Conservation (phyloP, 2,329 filamentous ascomycete genomes). For the Shiraia bambusicola region DNA sequence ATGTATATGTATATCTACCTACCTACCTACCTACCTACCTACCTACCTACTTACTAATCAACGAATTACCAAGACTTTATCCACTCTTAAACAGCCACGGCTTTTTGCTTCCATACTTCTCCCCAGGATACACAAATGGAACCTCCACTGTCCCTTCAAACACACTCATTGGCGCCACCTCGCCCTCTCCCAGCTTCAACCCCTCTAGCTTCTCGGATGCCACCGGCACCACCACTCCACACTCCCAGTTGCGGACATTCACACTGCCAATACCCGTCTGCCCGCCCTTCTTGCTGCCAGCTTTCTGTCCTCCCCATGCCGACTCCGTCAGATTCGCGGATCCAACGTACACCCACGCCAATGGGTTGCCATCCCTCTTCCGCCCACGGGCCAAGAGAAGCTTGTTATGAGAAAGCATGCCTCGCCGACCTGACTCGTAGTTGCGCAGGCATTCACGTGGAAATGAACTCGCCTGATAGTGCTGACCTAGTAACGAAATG, state of each 20-base stretch:
- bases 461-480: conserved; percentile 71
- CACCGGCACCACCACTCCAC: conserved; percentile 76
- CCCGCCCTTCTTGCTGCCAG: conserved; percentile 66
- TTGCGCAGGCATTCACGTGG: conserved; percentile 73
- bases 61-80: conserved; percentile 4
- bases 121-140: conserved; percentile 64
- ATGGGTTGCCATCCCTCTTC: conserved; percentile 34
- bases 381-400: conserved; percentile 48
- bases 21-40: too few species aligned
- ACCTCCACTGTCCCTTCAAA: conserved; percentile 62
- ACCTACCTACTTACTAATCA: too few species aligned
- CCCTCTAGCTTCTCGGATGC: conserved; percentile 17
- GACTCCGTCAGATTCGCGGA: conserved; percentile 91
- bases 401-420: conserved; percentile 88
- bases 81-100: conserved; percentile 49
- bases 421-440: conserved; percentile 68
- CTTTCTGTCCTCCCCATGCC: conserved; percentile 82
- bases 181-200: conserved; percentile 8
- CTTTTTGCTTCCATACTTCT: conserved; percentile 48
- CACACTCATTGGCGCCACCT: conserved; percentile 44
- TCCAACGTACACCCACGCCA: conserved; percentile 81
- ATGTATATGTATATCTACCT: too few species aligned
- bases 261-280: conserved; percentile 74
- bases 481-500: conserved; percentile 73
- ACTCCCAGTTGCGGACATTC: conserved; percentile 86